Conservation (phyloP, 805 yeast species). For the Ogataea allantospora region DNA sequence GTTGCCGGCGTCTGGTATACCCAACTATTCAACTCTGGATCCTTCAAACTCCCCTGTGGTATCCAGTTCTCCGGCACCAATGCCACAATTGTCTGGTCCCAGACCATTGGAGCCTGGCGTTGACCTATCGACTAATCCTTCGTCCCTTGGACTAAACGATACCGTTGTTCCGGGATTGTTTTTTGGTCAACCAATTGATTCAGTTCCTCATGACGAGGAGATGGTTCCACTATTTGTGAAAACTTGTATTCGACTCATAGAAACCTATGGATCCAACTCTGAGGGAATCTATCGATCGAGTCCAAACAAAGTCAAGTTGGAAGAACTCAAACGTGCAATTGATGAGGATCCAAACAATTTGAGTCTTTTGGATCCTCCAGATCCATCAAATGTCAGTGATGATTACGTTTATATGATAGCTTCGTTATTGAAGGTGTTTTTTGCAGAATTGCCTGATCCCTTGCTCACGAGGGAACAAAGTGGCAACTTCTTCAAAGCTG, state of each 20-base stretch:
- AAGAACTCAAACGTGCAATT: conserved; percentile 67
- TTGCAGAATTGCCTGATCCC: conserved; percentile 84
- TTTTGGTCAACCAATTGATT: conserved; percentile 82
- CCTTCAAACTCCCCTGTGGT: conserved; percentile 21
- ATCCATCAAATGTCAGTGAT: conserved; percentile 59
- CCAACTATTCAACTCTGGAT: conserved; percentile 27
- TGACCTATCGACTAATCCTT: neutral
- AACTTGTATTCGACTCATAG: conserved; percentile 84
- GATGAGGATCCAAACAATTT: conserved; percentile 73
- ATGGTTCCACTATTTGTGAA: conserved; percentile 89
- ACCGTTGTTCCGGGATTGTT: conserved; percentile 40
- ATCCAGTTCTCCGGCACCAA: neutral
- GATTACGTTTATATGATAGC: conserved; percentile 89
- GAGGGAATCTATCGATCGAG: conserved; percentile 90
- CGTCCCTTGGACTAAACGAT: neutral
- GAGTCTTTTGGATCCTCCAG: conserved; percentile 46
- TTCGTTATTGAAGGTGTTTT: conserved; percentile 78
- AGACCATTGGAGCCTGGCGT: neutral
- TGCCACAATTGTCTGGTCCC: conserved; percentile 1
- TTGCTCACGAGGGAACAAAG: conserved; percentile 65
- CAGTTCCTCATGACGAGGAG: conserved; percentile 80
- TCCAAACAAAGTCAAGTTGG: conserved; percentile 74
- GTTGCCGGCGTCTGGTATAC: neutral
- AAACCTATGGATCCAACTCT: conserved; percentile 74
- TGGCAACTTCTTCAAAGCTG: conserved; percentile 64